phyloP scores from a whole-genome alignment of 345 rosid species.

The Heritiera fomes region DNA sequence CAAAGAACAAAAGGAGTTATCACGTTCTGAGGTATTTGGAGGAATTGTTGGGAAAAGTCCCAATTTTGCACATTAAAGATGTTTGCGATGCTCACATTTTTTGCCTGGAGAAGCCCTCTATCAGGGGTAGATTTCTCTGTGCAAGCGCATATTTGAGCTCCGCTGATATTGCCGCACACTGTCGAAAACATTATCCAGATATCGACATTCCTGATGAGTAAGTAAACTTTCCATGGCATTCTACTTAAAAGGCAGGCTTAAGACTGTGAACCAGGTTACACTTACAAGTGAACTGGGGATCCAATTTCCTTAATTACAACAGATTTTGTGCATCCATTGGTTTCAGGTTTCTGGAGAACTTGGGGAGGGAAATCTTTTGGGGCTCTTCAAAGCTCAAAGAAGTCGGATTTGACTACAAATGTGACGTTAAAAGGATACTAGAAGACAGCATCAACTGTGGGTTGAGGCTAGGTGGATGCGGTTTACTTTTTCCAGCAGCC shows the following conservation, averaged over 20 bases:
- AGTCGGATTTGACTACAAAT: conserved; percentile 10
- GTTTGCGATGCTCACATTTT: conserved; percentile 44
- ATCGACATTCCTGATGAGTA: neutral
- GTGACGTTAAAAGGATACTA: neutral
- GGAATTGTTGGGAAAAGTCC: conserved; percentile 40
- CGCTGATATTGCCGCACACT: conserved; percentile 24
- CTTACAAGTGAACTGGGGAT: neutral
- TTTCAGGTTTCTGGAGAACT: neutral
- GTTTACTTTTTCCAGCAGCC: neutral
- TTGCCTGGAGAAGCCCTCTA: conserved; percentile 35
- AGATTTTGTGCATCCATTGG: neutral
- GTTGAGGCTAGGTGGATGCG: neutral
- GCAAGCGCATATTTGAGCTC: conserved; percentile 13
- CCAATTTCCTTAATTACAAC: neutral
- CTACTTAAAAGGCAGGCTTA: neutral
- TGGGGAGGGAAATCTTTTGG: neutral
- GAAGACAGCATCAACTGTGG: conserved; percentile 2
- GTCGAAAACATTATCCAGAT: neutral
- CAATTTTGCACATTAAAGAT: conserved; percentile 51
- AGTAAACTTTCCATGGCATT: neutral
- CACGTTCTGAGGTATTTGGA: conserved; percentile 28
- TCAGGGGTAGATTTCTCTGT: conserved; percentile 41
- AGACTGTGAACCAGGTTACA: too few species aligned
- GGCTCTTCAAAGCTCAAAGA: neutral
- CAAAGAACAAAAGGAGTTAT: neutral